Conservation (phyloP, 495 filamentous ascomycete genomes). For the Hypoxylon perforatum region DNA sequence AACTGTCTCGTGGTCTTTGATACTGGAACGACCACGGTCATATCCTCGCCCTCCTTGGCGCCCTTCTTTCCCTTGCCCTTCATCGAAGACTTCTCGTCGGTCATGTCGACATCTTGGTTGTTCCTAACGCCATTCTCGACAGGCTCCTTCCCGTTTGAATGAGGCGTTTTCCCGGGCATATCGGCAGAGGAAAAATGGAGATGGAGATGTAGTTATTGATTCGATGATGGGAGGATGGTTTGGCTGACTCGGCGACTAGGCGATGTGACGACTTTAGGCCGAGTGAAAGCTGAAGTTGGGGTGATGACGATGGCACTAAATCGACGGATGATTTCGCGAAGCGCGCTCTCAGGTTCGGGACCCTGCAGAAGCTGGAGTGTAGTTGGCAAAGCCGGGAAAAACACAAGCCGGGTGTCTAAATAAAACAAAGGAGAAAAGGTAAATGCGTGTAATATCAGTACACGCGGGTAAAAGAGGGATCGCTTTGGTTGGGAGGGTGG, state of each 20-base stretch:
- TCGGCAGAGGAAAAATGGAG: conserved; percentile 40
- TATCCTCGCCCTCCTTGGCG: conserved; percentile 71
- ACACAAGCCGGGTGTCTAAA: conserved; percentile 38
- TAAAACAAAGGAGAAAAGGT: conserved; percentile 39
- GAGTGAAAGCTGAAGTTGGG: conserved; percentile 36
- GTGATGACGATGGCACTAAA: conserved; percentile 39
- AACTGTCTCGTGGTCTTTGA: conserved; percentile 75
- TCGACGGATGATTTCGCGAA: conserved; percentile 42
- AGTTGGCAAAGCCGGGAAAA: conserved; percentile 24
- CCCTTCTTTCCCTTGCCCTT: conserved; percentile 75
- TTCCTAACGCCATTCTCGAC: conserved; percentile 80
- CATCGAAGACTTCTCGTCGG: conserved; percentile 68
- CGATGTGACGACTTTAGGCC: conserved; percentile 27
- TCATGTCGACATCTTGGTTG: conserved; percentile 84
- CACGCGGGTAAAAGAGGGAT: conserved; percentile 14
- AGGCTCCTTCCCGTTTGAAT: conserved; percentile 76
- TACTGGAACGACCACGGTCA: conserved; percentile 87
- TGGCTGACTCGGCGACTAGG: conserved; percentile 12
- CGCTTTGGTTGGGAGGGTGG: conserved; percentile 12
- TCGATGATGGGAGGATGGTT: conserved; percentile 1
- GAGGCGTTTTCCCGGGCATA: conserved; percentile 75
- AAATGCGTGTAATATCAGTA: conserved; percentile 23
- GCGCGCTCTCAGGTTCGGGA: conserved; percentile 46
- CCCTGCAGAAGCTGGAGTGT: conserved; percentile 17
- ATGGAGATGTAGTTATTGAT: neutral